Base-by-base conservation (phyloP, 768 basidiomycete genomes). In the Peribolospora baueri region DNA sequence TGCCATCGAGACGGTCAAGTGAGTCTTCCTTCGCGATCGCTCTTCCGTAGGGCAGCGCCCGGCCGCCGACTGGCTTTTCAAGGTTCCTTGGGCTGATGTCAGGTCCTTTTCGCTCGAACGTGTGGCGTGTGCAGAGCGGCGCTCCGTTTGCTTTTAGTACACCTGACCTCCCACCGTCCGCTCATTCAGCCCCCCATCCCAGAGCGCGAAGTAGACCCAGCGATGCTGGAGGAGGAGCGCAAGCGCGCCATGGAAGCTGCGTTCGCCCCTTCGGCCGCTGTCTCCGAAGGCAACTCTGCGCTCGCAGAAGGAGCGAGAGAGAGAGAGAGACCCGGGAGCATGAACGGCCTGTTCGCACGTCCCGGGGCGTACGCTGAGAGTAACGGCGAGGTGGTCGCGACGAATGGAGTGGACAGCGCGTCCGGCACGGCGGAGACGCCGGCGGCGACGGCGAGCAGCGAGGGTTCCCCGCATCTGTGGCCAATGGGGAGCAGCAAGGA, bases 1-100 rank as follows among this genome's bases (percentile, higher is more conserved):
- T 53, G 58, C 79, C 40, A 70, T 95, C 42, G 91, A 98, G 67
- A 65, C 73, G 46, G 67, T 88, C 67, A 98, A 98, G 88, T 91
- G 64, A 66, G 76, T 71, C 13, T n/a, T 48, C 8, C 36, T 49
- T 10, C 13, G 48, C 41, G 6, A 3, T 5, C 41, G 41, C 53
- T 38, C 10, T 37, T 14, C 14, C 7, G 36, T 13, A 14, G 46
- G 7, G 42, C 36, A 36, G 25, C 25, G 1, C 25, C 25, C 25
- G 25, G 25, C 25, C 25, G 25, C 25, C 25, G 25, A 25, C 25
- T 25, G 25, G 25, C 25, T 25, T 25, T 25, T 1, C 25, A 25
- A 25, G 25, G 25, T 25, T 25, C 25, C 25, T 25, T 25, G 25
- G 25, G 25, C 36, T 45, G n/a, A 46, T 58, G 53, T 59, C 25